A percentile compares a stretch with the other conserved stretches of the same genome.
Evolutionary conservation across 768 basidiomycete genomes (phyloP).

Genomic region (Leccinum uliginosum): DNA sequence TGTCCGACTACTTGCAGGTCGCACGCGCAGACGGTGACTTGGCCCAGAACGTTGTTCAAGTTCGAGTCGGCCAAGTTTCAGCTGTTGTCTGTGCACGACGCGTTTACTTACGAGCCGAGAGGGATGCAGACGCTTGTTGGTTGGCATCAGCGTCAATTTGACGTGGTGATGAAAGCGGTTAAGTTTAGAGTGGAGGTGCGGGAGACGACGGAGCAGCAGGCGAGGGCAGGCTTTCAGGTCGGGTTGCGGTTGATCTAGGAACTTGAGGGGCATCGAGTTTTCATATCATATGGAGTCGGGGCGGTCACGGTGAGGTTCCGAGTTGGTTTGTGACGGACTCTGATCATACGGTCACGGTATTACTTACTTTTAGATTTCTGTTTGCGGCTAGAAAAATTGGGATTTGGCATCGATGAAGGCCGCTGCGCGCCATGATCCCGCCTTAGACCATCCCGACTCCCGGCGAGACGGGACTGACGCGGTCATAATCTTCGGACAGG

Average conservation of each 20-base stretch:
- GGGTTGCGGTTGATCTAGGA: constrained; percentile 71
- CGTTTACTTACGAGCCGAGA: constrained; percentile 64
- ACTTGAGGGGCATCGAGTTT: constrained; percentile 83
- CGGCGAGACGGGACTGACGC: too few relatives aligned
- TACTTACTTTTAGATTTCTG: too few relatives aligned
- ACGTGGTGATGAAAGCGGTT: constrained; percentile 60
- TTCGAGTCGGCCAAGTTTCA: constrained; percentile 64
- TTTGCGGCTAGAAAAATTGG: too few relatives aligned
- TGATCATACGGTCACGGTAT: too few relatives aligned
- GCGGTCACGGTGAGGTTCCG: too few relatives aligned
- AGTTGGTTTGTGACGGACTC: too few relatives aligned
- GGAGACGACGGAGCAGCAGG: constrained; percentile 35
- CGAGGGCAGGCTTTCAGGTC: constrained; percentile 48
- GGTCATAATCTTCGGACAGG: too few relatives aligned
- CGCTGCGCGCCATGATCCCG: too few relatives aligned
- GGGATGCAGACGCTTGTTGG: constrained; percentile 70
- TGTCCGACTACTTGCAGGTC: too few relatives aligned
- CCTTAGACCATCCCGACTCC: too few relatives aligned
- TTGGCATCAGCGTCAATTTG: constrained; percentile 64
- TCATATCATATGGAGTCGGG: constrained; percentile 70
- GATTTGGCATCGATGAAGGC: too few relatives aligned
- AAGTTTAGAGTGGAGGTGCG: constrained; percentile 82
- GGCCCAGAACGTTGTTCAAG: constrained; percentile 83
- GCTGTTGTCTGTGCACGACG: constrained; percentile 56
- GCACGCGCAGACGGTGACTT: constrained; percentile 75